A percentile compares a stretch with the other conserved stretches of the same genome.
Evolutionary conservation across 129 eudicot genomes (phyloP).

Genomic region (Rutidosis leptorrhynchoides): DNA sequence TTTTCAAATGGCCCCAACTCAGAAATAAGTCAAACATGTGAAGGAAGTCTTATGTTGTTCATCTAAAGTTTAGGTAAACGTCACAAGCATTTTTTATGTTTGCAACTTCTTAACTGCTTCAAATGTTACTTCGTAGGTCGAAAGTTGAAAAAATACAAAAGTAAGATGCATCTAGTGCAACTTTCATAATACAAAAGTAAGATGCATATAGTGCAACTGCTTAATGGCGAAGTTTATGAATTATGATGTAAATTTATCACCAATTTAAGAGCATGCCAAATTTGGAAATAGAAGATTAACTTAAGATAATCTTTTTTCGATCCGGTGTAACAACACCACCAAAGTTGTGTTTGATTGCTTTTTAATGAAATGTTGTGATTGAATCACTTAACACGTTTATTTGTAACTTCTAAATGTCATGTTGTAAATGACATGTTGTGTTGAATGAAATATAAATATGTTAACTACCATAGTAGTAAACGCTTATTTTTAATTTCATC

Average conservation of each 20-base stretch:
- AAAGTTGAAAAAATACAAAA: neutral
- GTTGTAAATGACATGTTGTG: too few relatives aligned
- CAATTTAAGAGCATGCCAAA: neutral
- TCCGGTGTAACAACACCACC: too few relatives aligned
- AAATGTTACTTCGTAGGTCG: neutral
- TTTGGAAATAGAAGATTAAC: neutral
- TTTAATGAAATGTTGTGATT: too few relatives aligned
- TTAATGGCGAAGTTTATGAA: neutral
- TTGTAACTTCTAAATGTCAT: too few relatives aligned
- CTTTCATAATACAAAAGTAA: neutral
- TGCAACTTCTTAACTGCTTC: neutral
- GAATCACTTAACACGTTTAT: too few relatives aligned
- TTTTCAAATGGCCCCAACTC: conserved; percentile 13
- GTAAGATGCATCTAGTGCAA: neutral
- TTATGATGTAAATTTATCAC: neutral
- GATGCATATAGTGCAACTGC: neutral
- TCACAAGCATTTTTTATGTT: neutral
- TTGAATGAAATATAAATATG: too few relatives aligned
- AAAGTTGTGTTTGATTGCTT: too few relatives aligned
- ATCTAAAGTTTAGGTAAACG: too few relatives aligned
- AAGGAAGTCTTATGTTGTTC: neutral
- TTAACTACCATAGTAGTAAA: too few relatives aligned
- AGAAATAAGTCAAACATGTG: conserved; percentile 9
- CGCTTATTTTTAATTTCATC: too few relatives aligned
- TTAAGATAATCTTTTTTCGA: neutral